Percentiles rank a stretch among this genome's conserved stretches.
phyloP scores from a whole-genome alignment of 768 basidiomycete species.

The Boletus bicolor region DNA sequence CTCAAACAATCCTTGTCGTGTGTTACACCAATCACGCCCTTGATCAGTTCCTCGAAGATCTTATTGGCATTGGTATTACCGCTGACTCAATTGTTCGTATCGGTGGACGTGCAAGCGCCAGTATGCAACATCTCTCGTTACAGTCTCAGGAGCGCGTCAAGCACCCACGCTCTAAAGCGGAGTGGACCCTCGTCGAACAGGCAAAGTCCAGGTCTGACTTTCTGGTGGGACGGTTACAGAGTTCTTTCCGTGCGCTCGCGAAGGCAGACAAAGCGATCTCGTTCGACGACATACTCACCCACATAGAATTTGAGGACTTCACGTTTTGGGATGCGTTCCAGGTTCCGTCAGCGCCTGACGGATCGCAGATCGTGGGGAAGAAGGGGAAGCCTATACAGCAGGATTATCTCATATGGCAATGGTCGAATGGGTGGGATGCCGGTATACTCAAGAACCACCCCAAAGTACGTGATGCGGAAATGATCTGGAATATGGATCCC shows the following conservation, averaged over 20 bases:
- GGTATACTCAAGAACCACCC: conserved; percentile 37
- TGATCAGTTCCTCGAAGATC: conserved; percentile 64
- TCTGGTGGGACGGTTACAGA: conserved; percentile 25
- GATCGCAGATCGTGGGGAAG: conserved; percentile 42
- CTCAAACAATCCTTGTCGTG: conserved; percentile 57
- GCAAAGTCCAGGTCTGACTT: conserved; percentile 27
- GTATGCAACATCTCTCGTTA: conserved; percentile 47
- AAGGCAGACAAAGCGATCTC: conserved; percentile 11
- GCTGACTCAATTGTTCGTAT: conserved; percentile 49
- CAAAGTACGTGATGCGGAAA: conserved; percentile 20
- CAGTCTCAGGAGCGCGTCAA: conserved; percentile 35
- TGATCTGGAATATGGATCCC: conserved; percentile 39
- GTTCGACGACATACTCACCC: conserved; percentile 36
- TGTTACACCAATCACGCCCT: conserved; percentile 77
- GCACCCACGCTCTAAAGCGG: conserved; percentile 26
- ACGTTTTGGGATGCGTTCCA: conserved; percentile 45
- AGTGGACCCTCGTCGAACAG: conserved; percentile 42
- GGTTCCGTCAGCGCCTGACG: conserved; percentile 42
- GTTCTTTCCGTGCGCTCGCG: conserved; percentile 31
- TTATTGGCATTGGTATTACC: conserved; percentile 59
- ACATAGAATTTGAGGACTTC: conserved; percentile 51
- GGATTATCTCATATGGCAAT: conserved; percentile 46
- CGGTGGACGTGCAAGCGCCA: conserved; percentile 49
- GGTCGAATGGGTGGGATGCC: conserved; percentile 44
- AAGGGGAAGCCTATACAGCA: conserved; percentile 34